Evolutionary conservation across 345 rosid genomes (phyloP), one percentile per base, ranked within the genome.

Genomic region (Acer negundo): DNA sequence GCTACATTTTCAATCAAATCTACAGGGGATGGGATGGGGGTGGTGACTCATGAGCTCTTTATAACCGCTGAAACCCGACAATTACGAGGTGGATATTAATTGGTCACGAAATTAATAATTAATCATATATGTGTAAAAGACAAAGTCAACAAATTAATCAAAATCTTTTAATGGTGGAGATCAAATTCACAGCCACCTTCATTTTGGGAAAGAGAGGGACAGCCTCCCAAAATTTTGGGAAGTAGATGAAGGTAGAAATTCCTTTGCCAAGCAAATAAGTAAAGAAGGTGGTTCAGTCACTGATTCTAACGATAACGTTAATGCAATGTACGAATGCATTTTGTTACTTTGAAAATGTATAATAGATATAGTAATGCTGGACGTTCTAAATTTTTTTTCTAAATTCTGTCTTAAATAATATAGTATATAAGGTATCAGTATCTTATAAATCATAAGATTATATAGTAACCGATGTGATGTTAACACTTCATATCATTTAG

Each of bases 211-310:
- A 56, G 35, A 22, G 35, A 42, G 11, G 20, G 64, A 38, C 44
- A 56, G 9, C 31, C 65, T 23, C 70, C 74, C 77, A n/a, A 67
- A 67, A 40, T 4, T 17, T 67, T 72, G 71, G 75, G 73, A 70
- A 71, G 79, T 65, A 72, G 62, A 46, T 58, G 79, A 65, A 76
- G 80, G 56, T 53, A 53, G n/a, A 53, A 3, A 4, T 16, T 42
- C 31, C 58, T 42, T 55, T 61, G 56, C 46, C 11, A 65, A 74
- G 53, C 61, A 53, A 56, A 24, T 13, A 76, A 67, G 10, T 42
- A 35, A 3, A 28, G 2, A 28, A 28, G 56, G 40, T 8, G n/a
- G n/a, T n/a, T n/a, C 2, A 26, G 2, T 26, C 28, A 26, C 28
- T 26, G 28, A 26, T 26, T 26, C 28, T 26, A 26, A 51, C 1